A percentile compares a stretch with the other conserved stretches of the same genome.
phyloP scores from a whole-genome alignment of 208 protist species.

The Leishmania mexicana region DNA sequence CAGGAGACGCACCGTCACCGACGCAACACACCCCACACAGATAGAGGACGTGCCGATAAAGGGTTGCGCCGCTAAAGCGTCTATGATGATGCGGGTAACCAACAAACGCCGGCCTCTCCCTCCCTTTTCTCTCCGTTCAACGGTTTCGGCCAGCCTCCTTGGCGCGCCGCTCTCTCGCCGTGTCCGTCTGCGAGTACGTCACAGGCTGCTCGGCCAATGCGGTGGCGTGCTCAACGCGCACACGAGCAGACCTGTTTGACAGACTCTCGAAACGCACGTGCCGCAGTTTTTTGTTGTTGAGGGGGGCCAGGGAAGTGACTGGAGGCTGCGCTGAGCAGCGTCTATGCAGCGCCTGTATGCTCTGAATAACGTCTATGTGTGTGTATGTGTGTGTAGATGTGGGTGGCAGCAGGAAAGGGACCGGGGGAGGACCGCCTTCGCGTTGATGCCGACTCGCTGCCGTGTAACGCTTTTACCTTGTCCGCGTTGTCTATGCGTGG shows the following conservation, averaged over 20 bases:
- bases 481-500: not conserved
- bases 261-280: not conserved
- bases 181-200: not conserved
- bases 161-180: not conserved
- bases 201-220: not conserved
- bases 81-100: not conserved
- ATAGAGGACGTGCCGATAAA: not conserved
- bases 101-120: no score
- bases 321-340: not conserved
- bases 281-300: not conserved
- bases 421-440: not conserved
- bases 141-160: not conserved
- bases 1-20: not conserved
- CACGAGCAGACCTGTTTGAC: not conserved
- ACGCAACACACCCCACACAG: not conserved
- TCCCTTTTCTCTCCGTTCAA: not conserved
- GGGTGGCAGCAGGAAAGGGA: no score
- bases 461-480: not conserved
- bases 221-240: not conserved
- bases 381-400: not conserved
- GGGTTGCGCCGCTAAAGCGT: not conserved
- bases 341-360: not conserved
- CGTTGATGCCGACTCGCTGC: not conserved
- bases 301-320: not conserved
- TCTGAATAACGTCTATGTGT: not conserved